Evolutionary conservation across 2,329 filamentous ascomycete genomes (phyloP).

Genomic region (Diplodia mutila): DNA sequence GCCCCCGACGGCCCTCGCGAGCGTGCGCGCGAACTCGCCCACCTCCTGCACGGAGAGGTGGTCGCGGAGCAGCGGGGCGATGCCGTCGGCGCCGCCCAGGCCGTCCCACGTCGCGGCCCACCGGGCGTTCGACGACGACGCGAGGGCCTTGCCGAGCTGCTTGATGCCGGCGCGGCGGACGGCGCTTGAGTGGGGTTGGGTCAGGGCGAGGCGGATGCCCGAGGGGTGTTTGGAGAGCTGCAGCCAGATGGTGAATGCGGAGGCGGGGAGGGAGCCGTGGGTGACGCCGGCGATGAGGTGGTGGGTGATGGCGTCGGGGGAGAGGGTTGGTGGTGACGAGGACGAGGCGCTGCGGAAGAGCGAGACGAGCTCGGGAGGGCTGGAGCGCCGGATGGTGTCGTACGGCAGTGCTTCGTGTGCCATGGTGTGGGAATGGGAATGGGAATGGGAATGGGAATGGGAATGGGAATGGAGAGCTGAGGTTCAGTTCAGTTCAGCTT

Average conservation of each 20-base stretch:
- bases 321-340: too few relatives aligned
- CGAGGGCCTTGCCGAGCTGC: constrained; percentile 30
- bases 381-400: background rate
- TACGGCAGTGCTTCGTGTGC: too few relatives aligned
- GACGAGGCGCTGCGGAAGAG: background rate
- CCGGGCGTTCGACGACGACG: background rate
- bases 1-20: background rate
- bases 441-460: too few relatives aligned
- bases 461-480: too few relatives aligned
- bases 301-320: background rate
- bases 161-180: constrained; percentile 33
- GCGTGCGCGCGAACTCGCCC: background rate
- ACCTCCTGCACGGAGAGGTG: background rate
- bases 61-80: constrained; percentile 30
- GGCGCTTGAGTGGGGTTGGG: constrained; percentile 33
- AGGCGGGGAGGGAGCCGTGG: constrained; percentile 31
- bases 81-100: constrained; percentile 34
- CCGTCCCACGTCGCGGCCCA: constrained; percentile 38
- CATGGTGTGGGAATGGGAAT: too few relatives aligned
- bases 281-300: constrained; percentile 26
- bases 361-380: background rate
- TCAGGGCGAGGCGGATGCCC: constrained; percentile 30
- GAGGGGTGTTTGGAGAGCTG: constrained; percentile 31
- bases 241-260: constrained; percentile 35
- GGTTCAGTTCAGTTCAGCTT: too few relatives aligned